Percentiles rank a stretch among this genome's conserved stretches.
These are phyloP conservation scores for Phytophthora multivora DNA, from an alignment of 352 stramenopile genomes.

Conservation along the genomic window DNA sequence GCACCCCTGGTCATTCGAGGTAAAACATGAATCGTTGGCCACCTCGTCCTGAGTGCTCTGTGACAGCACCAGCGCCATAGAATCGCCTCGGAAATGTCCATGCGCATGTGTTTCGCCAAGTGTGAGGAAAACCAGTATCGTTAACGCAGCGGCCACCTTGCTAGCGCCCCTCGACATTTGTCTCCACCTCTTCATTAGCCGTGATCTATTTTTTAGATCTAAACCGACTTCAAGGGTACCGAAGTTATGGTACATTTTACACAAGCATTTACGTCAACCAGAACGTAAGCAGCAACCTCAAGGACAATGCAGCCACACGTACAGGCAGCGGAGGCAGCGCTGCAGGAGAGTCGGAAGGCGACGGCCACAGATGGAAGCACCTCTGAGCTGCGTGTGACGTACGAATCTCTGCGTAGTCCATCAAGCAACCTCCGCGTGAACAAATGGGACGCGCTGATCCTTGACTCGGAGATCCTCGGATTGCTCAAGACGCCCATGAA, in stretches of 20 bases:
- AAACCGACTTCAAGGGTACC: conserved; percentile 2
- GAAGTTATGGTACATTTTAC: not conserved
- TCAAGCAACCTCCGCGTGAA: conserved; percentile 70
- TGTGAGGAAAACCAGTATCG: not conserved
- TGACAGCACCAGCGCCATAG: conserved; percentile 28
- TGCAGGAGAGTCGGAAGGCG: conserved; percentile 32
- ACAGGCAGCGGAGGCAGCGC: conserved; percentile 38
- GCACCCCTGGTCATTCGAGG: conserved; percentile 18
- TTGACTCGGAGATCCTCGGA: conserved; percentile 80
- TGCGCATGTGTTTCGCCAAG: not conserved
- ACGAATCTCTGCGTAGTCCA: conserved; percentile 47
- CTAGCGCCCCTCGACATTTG: not conserved
- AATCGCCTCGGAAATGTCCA: conserved; percentile 13
- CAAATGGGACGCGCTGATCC: conserved; percentile 83
- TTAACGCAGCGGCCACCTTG: not conserved
- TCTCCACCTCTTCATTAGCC: conserved; percentile 5
- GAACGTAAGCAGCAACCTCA: conserved; percentile 16
- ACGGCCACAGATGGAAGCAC: not conserved
- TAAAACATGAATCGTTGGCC: conserved; percentile 14
- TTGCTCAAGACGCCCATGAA: conserved; percentile 79
- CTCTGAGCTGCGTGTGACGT: conserved; percentile 36
- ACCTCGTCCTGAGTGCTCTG: conserved; percentile 7
- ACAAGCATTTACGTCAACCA: conserved; percentile 27
- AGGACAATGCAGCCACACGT: conserved; percentile 42
- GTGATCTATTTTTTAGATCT: not conserved